Conservation (phyloP, 2,329 filamentous ascomycete genomes). For the Ophioceras dolichostomum region DNA sequence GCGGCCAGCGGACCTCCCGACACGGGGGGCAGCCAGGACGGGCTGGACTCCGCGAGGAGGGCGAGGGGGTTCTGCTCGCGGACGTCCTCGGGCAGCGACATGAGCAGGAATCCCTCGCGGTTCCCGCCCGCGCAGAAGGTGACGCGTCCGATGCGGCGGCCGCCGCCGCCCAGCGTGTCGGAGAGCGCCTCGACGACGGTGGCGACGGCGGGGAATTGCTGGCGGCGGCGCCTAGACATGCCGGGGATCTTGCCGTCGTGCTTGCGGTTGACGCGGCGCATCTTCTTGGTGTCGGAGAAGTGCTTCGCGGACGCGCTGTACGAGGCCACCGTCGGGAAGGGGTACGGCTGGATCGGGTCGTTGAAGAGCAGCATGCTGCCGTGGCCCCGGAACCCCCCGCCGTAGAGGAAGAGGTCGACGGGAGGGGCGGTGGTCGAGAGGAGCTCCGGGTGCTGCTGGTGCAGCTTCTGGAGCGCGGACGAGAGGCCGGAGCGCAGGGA, state of each 20-base stretch:
- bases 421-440: conserved; percentile 22
- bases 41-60: conserved; percentile 14
- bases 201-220: conserved; percentile 74
- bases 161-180: conserved; percentile 56
- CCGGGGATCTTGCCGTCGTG: conserved; percentile 54
- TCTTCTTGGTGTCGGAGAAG: conserved; percentile 43
- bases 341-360: conserved; percentile 64
- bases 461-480: conserved; percentile 44
- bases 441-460: conserved; percentile 37
- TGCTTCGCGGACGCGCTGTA: conserved; percentile 52
- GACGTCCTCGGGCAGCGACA: conserved; percentile 46
- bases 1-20: background rate
- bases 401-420: conserved; percentile 71
- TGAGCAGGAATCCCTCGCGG: conserved; percentile 69
- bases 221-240: conserved; percentile 65
- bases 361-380: conserved; percentile 79
- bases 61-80: conserved; percentile 54
- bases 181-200: conserved; percentile 68
- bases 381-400: conserved; percentile 83
- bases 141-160: conserved; percentile 54
- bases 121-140: conserved; percentile 81
- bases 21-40: background rate
- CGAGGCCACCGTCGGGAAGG: conserved; percentile 70
- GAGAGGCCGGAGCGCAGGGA: conserved; percentile 47
- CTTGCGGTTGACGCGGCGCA: conserved; percentile 37